Evolutionary conservation across 495 filamentous ascomycete species (phyloP), one percentile per base, ranked within the genome.

Genomic region (Bacidia gigantensis): DNA sequence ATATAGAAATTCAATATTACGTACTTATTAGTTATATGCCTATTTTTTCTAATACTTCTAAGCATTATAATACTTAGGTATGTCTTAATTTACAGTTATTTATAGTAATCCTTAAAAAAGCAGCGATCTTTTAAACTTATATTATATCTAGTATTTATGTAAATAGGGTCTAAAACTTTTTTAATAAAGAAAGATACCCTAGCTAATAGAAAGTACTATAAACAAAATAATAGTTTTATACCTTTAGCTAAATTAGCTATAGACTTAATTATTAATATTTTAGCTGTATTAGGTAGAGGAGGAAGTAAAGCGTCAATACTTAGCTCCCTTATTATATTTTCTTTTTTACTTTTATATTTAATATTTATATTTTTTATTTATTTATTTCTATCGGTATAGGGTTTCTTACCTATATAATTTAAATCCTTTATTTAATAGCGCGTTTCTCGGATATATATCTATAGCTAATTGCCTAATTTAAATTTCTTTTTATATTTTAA

Each of bases 141-240:
- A 29, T 56, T 26, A 41, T 52, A 50, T 46, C 51, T 20, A 1
- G 3, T 25, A n/a, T 25, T 25, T 22, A 50, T 23, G 21, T 44
- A 0, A 67, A 67, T 49, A 68, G 74, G 23, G 11, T 40, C 23
- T 35, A 14, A 48, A 26, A 3, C 38, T 11, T 49, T 46, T 1
- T 23, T 39, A 14, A 40, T 58, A 5, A 54, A 54, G 42, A 20
- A 24, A 1, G 3, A 2, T 21, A 50, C 39, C 22, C 42, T n/a
- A n/a, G 50, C 32, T 22, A 43, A 41, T 24, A 49, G 32, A 52
- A 53, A 25, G 29, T 44, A 50, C 23, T 25, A 0, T 50, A 50
- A 40, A 25, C 35, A 46, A 22, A 22, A 17, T 7, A 22, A 17
- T 44, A 22, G 9, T 44, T 7, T 44, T 17, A 17, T 44, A 44